Percentiles rank a stretch among this genome's conserved stretches.
Evolutionary conservation across 352 stramenopile species (phyloP).

Genomic region (Phytophthora niederhauseri): DNA sequence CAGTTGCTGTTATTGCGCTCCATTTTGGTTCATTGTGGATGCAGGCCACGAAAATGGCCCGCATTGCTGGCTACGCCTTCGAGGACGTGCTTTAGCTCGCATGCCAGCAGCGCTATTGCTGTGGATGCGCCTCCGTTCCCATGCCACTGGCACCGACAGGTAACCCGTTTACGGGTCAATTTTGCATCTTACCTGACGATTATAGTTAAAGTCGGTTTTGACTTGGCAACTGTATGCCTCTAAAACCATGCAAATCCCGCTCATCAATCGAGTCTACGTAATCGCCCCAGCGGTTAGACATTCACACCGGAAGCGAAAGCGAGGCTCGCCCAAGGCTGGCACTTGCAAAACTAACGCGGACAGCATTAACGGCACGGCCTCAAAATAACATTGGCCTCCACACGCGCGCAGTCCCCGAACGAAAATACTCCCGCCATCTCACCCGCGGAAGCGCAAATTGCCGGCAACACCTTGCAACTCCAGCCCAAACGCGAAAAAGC

Average conservation of each 20-base stretch:
- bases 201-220: constrained; percentile 15
- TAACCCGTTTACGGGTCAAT: constrained; percentile 16
- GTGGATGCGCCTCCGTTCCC: constrained; percentile 10
- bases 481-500: constrained; percentile 38
- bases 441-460: constrained; percentile 17
- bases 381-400: constrained; percentile 40
- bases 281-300: constrained; percentile 28
- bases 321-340: background rate
- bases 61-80: constrained; percentile 8
- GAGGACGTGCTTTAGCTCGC: constrained; percentile 6
- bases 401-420: constrained; percentile 15
- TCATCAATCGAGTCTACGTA: constrained; percentile 27
- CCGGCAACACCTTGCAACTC: constrained; percentile 17
- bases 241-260: constrained; percentile 19
- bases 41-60: background rate
- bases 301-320: constrained; percentile 12
- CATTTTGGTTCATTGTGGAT: constrained; percentile 3
- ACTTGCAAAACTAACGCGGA: constrained; percentile 31
- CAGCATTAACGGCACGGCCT: constrained; percentile 37
- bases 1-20: constrained; percentile 1
- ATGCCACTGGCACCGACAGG: constrained; percentile 5
- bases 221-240: constrained; percentile 25
- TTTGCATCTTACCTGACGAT: constrained; percentile 21
- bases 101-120: constrained; percentile 13
- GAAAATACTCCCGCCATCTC: constrained; percentile 41